Percentiles rank a stretch among this genome's conserved stretches.
Evolutionary conservation across 139 green algal genomes (phyloP).

Genomic region (Picochlorum costavermella): DNA sequence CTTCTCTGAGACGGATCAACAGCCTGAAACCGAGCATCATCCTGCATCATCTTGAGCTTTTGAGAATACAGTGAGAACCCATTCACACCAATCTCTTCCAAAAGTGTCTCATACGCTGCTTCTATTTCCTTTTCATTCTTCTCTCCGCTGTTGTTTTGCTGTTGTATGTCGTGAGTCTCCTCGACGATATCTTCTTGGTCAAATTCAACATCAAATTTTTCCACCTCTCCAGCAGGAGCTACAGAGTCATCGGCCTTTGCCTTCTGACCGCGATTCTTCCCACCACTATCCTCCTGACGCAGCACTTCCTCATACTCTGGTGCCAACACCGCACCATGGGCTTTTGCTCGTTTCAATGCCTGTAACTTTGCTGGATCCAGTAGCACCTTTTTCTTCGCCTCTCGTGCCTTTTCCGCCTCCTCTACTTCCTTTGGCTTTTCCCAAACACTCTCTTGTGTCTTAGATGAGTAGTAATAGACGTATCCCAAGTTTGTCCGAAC

Average conservation of each 20-base stretch:
- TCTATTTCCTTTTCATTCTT: neutral
- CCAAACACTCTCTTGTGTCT: slow-evolving; percentile 44
- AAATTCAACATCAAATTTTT: slow-evolving; percentile 34
- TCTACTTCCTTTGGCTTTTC: slow-evolving; percentile 39
- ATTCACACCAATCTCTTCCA: slow-evolving; percentile 52
- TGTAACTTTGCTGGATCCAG: slow-evolving; percentile 24
- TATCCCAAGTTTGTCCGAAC: slow-evolving; percentile 65
- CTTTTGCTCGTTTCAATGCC: slow-evolving; percentile 31
- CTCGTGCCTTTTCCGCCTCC: neutral
- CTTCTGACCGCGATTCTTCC: neutral
- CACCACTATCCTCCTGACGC: neutral
- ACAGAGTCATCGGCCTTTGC: neutral
- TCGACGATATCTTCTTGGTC: slow-evolving; percentile 21
- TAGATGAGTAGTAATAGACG: slow-evolving; percentile 66
- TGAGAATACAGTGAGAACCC: slow-evolving; percentile 54
- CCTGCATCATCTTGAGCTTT: slow-evolving; percentile 60
- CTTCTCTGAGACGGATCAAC: slow-evolving; percentile 46
- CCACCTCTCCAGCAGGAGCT: neutral
- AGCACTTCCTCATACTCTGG: slow-evolving; percentile 16
- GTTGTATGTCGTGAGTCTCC: neutral
- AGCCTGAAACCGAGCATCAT: slow-evolving; percentile 49
- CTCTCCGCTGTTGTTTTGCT: neutral
- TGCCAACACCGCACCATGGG: slow-evolving; percentile 24
- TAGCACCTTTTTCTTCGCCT: slow-evolving; percentile 1
- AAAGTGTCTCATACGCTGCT: slow-evolving; percentile 50